A percentile compares a stretch with the other conserved stretches of the same genome.
Evolutionary conservation across 208 protist genomes (phyloP).

Genomic region (Crithidia expoeki): DNA sequence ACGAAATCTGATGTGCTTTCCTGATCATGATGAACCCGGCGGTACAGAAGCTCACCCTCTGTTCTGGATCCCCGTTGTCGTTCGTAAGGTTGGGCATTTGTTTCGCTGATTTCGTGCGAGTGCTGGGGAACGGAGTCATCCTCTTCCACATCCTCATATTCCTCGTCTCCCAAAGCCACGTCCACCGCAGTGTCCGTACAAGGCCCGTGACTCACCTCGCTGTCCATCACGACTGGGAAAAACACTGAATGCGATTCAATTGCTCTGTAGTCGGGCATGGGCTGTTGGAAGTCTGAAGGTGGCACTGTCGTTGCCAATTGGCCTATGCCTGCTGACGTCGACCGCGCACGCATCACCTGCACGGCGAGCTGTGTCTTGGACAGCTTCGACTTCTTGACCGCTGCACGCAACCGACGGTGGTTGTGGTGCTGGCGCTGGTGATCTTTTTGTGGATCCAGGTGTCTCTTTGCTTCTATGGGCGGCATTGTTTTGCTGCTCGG

Average conservation of each 20-base stretch:
- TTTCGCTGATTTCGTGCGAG: not conserved
- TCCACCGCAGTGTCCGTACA: not conserved
- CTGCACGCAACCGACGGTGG: not conserved
- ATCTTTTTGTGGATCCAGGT: not conserved
- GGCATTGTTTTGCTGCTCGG: not conserved
- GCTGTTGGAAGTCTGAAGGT: not conserved
- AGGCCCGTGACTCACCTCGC: not conserved
- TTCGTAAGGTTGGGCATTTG: not conserved
- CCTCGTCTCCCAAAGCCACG: not conserved
- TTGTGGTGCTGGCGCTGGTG: not conserved
- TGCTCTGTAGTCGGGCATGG: not conserved
- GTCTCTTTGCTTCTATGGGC: not conserved
- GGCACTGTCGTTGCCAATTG: not conserved
- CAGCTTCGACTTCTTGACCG: constrained; percentile 1
- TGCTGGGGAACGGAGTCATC: not conserved
- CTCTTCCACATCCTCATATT: not conserved
- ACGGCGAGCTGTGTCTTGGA: constrained; percentile 25
- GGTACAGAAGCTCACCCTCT: not conserved
- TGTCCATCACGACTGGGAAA: not conserved
- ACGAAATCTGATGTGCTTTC: not conserved
- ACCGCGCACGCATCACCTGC: constrained; percentile 16
- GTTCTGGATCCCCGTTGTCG: not conserved
- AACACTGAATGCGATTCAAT: not conserved
- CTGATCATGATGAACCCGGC: not conserved
- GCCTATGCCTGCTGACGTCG: not conserved